Evolutionary conservation across 371 early-diverging fungal genomes (phyloP), one percentile per base, ranked within the genome.

Genomic region (Lichtheimia ramosa): DNA sequence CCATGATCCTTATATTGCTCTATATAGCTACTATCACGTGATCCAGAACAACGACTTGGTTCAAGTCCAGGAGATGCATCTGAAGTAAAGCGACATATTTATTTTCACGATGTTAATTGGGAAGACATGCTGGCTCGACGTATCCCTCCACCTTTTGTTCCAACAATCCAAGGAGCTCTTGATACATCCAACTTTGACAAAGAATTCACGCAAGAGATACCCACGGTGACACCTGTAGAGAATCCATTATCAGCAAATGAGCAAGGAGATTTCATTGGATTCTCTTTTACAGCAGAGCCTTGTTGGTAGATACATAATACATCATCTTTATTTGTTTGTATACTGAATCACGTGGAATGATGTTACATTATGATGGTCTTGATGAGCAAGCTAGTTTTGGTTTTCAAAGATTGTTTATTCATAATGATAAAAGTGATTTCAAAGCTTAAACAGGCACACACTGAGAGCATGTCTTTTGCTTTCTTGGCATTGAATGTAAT

Each of bases 101-200:
- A 94, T 84, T 98, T 98, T 79, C 82, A 83, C 39, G 93, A 92
- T 39, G 88, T 94, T 51, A 91, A 94, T 70, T 98, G 95, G 96
- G 92, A 96, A 57, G 95, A 91, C 39, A 83, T 97, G 65, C 70
- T 92, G 21, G 79, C 88, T 34, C 90, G 92, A 71, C 81, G 87
- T 68, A 81, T 94, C 3, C 77, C 90, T 5, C 93, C 97, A 24
- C 95, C 95, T 3, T 99, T 92, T 78, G 86, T 83, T 49, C 99
- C 99, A 43, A 85, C 79, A 21, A 85, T 93, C 58, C 74, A 78
- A 16, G 84, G 87, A 14, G 86, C 89, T 21, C 84, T 88, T 18
- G 98, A 98, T 73, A 89, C 91, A 2, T 94, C 96, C 53, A 96
- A 96, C 86, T 98, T 98, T 88, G 98, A 93, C 61, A 85, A 86